Evolutionary conservation across 2,329 filamentous ascomycete genomes (phyloP), one percentile per base, ranked within the genome.

Genomic region (Capronia coronata): DNA sequence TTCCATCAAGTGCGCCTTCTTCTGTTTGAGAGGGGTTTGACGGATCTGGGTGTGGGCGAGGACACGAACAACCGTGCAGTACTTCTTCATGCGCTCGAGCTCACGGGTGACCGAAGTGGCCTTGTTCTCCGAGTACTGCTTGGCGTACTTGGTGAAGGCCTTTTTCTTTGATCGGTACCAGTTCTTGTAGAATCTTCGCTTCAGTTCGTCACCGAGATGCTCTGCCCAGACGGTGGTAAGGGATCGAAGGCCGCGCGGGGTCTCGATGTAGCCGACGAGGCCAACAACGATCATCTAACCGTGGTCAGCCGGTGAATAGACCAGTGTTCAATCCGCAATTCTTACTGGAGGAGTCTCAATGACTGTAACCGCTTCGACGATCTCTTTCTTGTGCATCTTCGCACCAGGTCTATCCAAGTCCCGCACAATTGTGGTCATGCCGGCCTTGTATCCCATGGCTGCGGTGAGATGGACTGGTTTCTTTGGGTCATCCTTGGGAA

Each of bases 161-260:
- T 98, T 98, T 88, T 96, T 97, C 90, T 98, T 98, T 83, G 84
- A 89, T 86, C 95, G 95, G 87, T 98, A 98, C 93, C 93, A 98
- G 86, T 98, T 98, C 89, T 97, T 97, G 87, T 98, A 98, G 88
- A 98, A 98, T 72, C 93, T 87, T 70, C 93, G 87, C 86, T 95
- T 95, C 75, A 98, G 72, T 79, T 97, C 93, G 75, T 98, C 93
- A 77, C 86, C 87, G 75, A 98, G 76, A 75, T 98, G 93, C 84
- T 97, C 93, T 70, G 93, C 93, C 93, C 93, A 98, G 73, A 98
- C 88, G 71, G 93, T 97, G 74, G 90, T 96, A 75, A 98, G 89
- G 63, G 93, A 98, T 75, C 93, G 91, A 69, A 98, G 89, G 78
- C 93, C 93, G 69, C 93, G 93, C 75, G 93, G 93, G 71, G 93